Percentiles rank a stretch among this genome's conserved stretches.
Evolutionary conservation across 1,284 basidiomycete genomes (phyloP).

Genomic region (Marasmius sp.): DNA sequence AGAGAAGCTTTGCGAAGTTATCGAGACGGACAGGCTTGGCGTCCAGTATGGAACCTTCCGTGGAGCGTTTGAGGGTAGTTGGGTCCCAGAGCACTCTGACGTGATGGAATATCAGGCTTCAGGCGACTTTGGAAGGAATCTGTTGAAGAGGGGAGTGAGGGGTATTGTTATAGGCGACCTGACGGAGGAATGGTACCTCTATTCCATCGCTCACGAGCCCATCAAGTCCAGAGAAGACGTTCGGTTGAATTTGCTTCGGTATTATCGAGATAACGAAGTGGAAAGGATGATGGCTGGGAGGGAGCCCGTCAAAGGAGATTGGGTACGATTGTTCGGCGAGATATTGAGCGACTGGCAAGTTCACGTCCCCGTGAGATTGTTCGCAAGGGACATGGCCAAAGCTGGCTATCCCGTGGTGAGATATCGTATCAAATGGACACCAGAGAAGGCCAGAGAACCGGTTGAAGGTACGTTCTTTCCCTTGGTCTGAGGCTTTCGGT

Average conservation of each 20-base stretch:
- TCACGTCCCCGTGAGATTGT: constrained; percentile 63
- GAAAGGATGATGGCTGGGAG: constrained; percentile 47
- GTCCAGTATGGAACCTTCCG: constrained; percentile 63
- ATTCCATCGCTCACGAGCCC: constrained; percentile 63
- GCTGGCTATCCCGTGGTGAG: constrained; percentile 62
- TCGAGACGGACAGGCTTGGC: constrained; percentile 56
- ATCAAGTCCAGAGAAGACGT: constrained; percentile 49
- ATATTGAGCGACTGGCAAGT: constrained; percentile 70
- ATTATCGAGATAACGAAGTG: constrained; percentile 53
- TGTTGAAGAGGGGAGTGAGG: constrained; percentile 57
- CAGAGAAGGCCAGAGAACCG: constrained; percentile 50
- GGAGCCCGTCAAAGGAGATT: constrained; percentile 41
- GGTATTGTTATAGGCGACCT: constrained; percentile 68
- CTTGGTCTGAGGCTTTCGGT: constrained; percentile 6
- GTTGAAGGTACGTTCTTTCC: constrained; percentile 41
- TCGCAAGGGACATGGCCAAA: constrained; percentile 57
- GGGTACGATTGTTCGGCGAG: constrained; percentile 51
- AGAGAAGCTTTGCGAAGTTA: constrained; percentile 49
- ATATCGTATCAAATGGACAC: constrained; percentile 70
- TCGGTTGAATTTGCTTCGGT: constrained; percentile 56
- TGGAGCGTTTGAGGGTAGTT: constrained; percentile 56
- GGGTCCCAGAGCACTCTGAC: constrained; percentile 52
- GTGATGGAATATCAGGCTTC: constrained; percentile 70
- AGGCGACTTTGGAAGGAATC: constrained; percentile 53
- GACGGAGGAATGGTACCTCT: constrained; percentile 76